Evolutionary conservation across 2,329 filamentous ascomycete genomes (phyloP).

Genomic region (Ophiostoma perfectum): DNA sequence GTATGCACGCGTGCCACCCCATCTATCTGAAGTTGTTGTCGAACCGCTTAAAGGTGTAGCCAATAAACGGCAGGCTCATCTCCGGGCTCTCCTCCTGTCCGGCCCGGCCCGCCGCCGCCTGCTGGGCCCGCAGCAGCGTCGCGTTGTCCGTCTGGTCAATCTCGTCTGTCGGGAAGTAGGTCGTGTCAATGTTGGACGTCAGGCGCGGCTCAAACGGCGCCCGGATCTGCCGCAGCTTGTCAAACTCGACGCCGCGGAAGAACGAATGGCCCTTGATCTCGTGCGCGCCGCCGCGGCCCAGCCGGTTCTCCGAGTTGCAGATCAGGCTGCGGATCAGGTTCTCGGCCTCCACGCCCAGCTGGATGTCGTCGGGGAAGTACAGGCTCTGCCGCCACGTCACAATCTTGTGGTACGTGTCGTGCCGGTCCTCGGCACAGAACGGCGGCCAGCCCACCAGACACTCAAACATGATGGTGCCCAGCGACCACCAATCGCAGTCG

Average conservation of each 20-base stretch:
- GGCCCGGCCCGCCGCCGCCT: constrained; percentile 56
- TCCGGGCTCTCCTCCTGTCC: constrained; percentile 72
- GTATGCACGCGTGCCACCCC: background rate
- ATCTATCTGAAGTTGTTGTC: constrained; percentile 59
- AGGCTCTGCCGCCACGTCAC: constrained; percentile 95
- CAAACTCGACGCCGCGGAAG: constrained; percentile 95
- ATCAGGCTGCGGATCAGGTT: constrained; percentile 89
- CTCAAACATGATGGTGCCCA: constrained; percentile 99
- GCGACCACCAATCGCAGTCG: constrained; percentile 98
- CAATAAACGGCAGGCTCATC: constrained; percentile 93
- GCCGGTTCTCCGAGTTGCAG: constrained; percentile 86
- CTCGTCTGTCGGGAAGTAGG: constrained; percentile 98
- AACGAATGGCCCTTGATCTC: constrained; percentile 94
- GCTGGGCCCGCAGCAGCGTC: constrained; percentile 78
- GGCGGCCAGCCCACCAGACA: constrained; percentile 98
- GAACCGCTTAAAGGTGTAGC: constrained; percentile 97
- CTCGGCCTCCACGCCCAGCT: constrained; percentile 81
- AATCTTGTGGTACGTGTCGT: constrained; percentile 98
- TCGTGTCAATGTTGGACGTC: constrained; percentile 88
- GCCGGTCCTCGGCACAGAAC: constrained; percentile 95
- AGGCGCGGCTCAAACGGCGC: constrained; percentile 94
- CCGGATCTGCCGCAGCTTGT: constrained; percentile 83
- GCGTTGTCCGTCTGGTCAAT: constrained; percentile 95
- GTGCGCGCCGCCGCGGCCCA: constrained; percentile 78
- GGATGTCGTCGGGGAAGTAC: constrained; percentile 94